Evolutionary conservation across 768 basidiomycete genomes (phyloP), one percentile per base, ranked within the genome.

Genomic region (Udeniomyces megalosporus): DNA sequence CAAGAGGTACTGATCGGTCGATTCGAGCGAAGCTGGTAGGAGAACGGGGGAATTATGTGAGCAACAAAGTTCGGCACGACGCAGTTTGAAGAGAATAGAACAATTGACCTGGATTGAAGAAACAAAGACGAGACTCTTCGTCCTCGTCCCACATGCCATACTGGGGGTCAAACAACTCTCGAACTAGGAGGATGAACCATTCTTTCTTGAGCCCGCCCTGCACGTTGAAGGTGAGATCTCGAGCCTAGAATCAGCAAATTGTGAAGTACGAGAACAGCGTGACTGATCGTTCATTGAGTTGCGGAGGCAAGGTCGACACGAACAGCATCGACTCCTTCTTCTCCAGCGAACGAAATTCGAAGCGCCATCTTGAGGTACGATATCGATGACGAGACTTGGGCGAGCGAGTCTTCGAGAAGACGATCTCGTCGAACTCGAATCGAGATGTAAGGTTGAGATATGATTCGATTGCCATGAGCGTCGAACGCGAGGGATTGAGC

Each of bases 131-230:
- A 6, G 48, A 52, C 7, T 59, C 63, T 15, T 65, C 63, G 8
- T 65, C 63, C 45, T n/a, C 17, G 0, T 54, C 10, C 51, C 51
- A 65, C 63, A 65, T 60, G 6, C 63, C 63, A 22, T 54, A 65
- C 14, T 26, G 10, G 12, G 52, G 51, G 46, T 53, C 58, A 2
- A 65, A 35, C 32, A 65, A 35, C 17, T 65, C 63, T 52, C 63
- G 50, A 5, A 58, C 42, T 5, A 65, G 32, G 35, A 65, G 34
- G 4, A 65, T 32, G 58, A 65, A 60, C 63, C 63, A 65, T 29
- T 65, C 63, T 20, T 65, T 65, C 63, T 65, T 65, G n/a, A 65
- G 35, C 24, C 63, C 63, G 1, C 63, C 63, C n/a, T n/a, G n/a
- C n/a, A n/a, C n/a, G n/a, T n/a, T n/a, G n/a, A n/a, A n/a, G n/a